These are phyloP conservation scores for Hysterium pulicare DNA, from an alignment of 2,329 filamentous ascomycete genomes.

Conservation along the genomic window DNA sequence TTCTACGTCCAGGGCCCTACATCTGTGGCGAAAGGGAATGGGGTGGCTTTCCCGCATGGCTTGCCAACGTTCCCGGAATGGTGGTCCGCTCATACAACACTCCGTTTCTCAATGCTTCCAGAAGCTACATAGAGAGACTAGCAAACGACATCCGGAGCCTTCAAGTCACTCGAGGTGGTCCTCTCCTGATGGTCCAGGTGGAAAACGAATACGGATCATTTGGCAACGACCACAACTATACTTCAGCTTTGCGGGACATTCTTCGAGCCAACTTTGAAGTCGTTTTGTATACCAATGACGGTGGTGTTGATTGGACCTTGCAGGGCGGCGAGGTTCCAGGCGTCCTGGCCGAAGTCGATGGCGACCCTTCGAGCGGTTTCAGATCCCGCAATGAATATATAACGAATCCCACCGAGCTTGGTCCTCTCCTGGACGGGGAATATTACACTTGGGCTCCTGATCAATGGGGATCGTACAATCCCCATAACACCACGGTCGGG, in stretches of 20 bases:
- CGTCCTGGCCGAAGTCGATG: constrained; percentile 48
- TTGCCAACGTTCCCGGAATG: constrained; percentile 41
- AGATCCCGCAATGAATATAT: constrained; percentile 43
- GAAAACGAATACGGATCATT: constrained; percentile 54
- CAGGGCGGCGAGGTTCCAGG: constrained; percentile 43
- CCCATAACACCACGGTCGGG: constrained; percentile 33
- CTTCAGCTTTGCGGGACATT: constrained; percentile 40
- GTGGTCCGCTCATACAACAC: constrained; percentile 42
- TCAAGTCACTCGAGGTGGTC: constrained; percentile 44
- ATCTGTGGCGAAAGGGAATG: constrained; percentile 51
- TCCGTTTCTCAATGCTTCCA: constrained; percentile 39
- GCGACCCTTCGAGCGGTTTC: constrained; percentile 42
- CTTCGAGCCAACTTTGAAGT: constrained; percentile 43
- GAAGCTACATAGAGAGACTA: constrained; percentile 39
- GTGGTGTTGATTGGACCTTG: constrained; percentile 43
- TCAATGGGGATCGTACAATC: constrained; percentile 42
- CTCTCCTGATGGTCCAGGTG: constrained; percentile 51
- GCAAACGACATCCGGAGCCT: constrained; percentile 35
- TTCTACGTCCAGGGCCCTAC: constrained; percentile 49
- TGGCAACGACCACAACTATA: constrained; percentile 46
- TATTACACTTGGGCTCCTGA: constrained; percentile 49
- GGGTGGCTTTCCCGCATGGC: constrained; percentile 50
- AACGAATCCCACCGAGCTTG: constrained; percentile 42
- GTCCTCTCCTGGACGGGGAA: constrained; percentile 49
- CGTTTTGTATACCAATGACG: constrained; percentile 51